phyloP scores from a whole-genome alignment of 1,284 basidiomycete species.

The Athelia psychrophila region DNA sequence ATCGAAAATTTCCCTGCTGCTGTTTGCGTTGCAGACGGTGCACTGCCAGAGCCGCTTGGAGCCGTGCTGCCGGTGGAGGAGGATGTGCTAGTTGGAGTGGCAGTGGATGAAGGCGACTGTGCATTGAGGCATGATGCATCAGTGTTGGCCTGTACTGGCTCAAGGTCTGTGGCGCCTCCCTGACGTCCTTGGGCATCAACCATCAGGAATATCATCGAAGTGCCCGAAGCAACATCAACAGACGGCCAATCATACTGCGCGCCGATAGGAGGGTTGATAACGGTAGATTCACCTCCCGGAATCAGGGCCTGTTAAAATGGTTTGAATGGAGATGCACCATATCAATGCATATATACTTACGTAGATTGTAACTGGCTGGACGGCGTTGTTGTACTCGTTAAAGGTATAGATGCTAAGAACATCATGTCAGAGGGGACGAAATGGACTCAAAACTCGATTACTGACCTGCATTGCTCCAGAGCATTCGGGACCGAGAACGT shows the following conservation, averaged over 20 bases:
- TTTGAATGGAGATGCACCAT: neutral
- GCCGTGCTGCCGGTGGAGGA: constrained; percentile 29
- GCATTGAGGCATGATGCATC: constrained; percentile 50
- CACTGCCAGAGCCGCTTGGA: constrained; percentile 2
- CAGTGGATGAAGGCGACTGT: constrained; percentile 39
- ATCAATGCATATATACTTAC: constrained; percentile 33
- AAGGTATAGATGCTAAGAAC: constrained; percentile 50
- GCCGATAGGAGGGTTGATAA: constrained; percentile 43
- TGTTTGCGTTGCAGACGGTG: constrained; percentile 16
- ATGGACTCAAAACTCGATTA: neutral
- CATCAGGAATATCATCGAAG: constrained; percentile 59
- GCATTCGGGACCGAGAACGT: constrained; percentile 39
- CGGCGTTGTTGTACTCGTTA: constrained; percentile 43
- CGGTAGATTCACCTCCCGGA: constrained; percentile 54
- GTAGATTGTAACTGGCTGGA: constrained; percentile 57
- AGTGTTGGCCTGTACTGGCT: constrained; percentile 45
- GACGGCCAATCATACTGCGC: constrained; percentile 50
- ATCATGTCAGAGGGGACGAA: neutral
- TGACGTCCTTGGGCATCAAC: constrained; percentile 51
- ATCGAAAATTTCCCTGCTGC: constrained; percentile 28
- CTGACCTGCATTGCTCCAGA: constrained; percentile 63
- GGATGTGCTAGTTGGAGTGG: constrained; percentile 22
- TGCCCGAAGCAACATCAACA: constrained; percentile 56
- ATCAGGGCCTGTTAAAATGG: constrained; percentile 50
- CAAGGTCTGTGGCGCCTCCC: constrained; percentile 57